Conservation (phyloP, 1,284 basidiomycete genomes). For the Boletus holoroseus region DNA sequence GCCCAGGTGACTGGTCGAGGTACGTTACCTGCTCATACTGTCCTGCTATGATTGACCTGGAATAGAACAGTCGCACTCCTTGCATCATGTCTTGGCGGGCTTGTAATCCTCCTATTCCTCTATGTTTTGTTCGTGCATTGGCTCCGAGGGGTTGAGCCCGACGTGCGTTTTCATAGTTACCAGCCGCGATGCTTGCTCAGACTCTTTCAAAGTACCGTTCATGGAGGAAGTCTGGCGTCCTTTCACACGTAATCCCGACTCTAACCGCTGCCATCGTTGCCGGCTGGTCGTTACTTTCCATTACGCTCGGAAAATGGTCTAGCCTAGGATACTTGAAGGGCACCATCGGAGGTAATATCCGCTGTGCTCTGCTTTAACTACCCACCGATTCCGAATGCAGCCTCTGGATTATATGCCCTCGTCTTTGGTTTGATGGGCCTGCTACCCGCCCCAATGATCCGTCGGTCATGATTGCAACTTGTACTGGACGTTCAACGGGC, state of each 20-base stretch:
- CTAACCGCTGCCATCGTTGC: slow-evolving; percentile 62
- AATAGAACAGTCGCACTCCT: slow-evolving; percentile 47
- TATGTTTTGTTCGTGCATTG: slow-evolving; percentile 63
- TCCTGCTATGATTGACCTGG: slow-evolving; percentile 4
- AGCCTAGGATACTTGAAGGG: slow-evolving; percentile 58
- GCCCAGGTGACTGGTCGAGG: slow-evolving; percentile 46
- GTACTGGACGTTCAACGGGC: not conserved
- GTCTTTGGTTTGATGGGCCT: slow-evolving; percentile 66
- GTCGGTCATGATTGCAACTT: slow-evolving; percentile 27
- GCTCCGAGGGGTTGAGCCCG: slow-evolving; percentile 57
- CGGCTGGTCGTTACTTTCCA: slow-evolving; percentile 60
- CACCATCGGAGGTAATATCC: slow-evolving; percentile 51
- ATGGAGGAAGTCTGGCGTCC: slow-evolving; percentile 56
- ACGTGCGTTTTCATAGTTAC: slow-evolving; percentile 45
- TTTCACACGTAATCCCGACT: slow-evolving; percentile 57
- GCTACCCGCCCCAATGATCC: slow-evolving; percentile 55
- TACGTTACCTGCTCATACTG: slow-evolving; percentile 30
- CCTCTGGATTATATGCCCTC: slow-evolving; percentile 61
- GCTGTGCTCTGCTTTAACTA: not conserved
- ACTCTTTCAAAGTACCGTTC: slow-evolving; percentile 48
- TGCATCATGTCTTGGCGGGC: slow-evolving; percentile 47
- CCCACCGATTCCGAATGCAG: slow-evolving; percentile 32
- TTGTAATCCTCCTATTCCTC: slow-evolving; percentile 63
- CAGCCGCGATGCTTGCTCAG: not conserved
- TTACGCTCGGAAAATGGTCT: slow-evolving; percentile 61